These are phyloP conservation scores for Lactarius tabidus DNA, from an alignment of 768 basidiomycete genomes.

Conservation along the genomic window DNA sequence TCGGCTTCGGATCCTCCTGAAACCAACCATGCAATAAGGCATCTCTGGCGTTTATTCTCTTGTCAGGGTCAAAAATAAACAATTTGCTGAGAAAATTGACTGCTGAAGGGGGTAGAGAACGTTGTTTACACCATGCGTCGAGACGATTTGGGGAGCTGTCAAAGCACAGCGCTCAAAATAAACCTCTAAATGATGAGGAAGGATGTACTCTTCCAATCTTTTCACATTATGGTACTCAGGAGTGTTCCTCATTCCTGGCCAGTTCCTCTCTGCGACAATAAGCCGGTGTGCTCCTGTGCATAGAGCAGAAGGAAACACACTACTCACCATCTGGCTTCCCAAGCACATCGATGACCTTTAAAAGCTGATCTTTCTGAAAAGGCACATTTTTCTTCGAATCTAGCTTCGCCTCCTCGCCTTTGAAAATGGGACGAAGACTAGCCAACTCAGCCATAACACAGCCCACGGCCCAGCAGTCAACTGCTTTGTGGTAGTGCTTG, in stretches of 20 bases:
- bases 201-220: slow-evolving; percentile 64
- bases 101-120: slow-evolving; percentile 57
- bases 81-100: slow-evolving; percentile 82
- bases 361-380: slow-evolving; percentile 91
- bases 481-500: slow-evolving; percentile 94
- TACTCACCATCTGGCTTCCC: slow-evolving; percentile 79
- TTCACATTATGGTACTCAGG: slow-evolving; percentile 85
- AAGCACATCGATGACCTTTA: slow-evolving; percentile 94
- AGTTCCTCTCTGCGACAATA: slow-evolving; percentile 63
- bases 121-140: slow-evolving; percentile 67
- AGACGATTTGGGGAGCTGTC: slow-evolving; percentile 57
- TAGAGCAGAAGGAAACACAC: slow-evolving; percentile 5
- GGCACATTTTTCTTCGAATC: slow-evolving; percentile 97
- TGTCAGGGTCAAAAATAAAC: slow-evolving; percentile 89
- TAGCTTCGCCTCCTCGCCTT: slow-evolving; percentile 97
- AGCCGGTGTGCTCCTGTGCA: background rate
- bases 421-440: slow-evolving; percentile 93
- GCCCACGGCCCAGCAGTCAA: slow-evolving; percentile 97
- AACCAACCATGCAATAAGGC: slow-evolving; percentile 91
- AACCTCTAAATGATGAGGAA: background rate
- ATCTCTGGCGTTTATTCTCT: slow-evolving; percentile 75
- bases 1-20: slow-evolving; percentile 81
- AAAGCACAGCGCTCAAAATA: background rate
- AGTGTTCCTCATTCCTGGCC: slow-evolving; percentile 83
- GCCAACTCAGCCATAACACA: slow-evolving; percentile 97